Evolutionary conservation across 257 asterid genomes (phyloP).

Genomic region (Primulina eburnea): DNA sequence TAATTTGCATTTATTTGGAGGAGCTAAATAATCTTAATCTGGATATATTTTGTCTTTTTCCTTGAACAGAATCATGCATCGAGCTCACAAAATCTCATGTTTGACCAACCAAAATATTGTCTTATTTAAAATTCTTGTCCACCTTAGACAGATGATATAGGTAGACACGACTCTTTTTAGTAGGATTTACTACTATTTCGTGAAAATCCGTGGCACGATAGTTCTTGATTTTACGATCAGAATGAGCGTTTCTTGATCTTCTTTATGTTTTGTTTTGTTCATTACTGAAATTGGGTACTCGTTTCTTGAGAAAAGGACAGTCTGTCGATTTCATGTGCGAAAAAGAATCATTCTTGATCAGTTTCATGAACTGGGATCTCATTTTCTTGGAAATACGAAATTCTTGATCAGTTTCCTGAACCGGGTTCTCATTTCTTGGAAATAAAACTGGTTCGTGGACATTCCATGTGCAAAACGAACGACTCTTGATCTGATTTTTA

Average conservation of each 20-base stretch:
- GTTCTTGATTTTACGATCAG: not conserved
- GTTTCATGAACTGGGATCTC: conserved; percentile 7
- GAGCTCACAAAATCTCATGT: not conserved
- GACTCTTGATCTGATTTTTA: too few relatives aligned
- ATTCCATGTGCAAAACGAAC: too few relatives aligned
- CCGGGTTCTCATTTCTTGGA: not conserved
- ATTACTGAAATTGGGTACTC: not conserved
- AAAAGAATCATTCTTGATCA: not conserved
- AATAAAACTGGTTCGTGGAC: not conserved
- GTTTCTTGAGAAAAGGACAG: not conserved
- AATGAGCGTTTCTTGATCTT: not conserved
- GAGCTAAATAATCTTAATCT: not conserved
- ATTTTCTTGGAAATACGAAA: too few relatives aligned
- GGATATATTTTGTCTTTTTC: not conserved
- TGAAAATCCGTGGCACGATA: not conserved
- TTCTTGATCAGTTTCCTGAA: not conserved
- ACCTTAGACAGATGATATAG: conserved; percentile 22
- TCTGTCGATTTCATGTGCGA: not conserved
- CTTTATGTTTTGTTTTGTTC: not conserved
- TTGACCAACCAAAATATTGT: not conserved
- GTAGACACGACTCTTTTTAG: not conserved
- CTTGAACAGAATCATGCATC: not conserved
- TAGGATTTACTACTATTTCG: not conserved
- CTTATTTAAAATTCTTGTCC: not conserved
- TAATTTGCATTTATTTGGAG: too few relatives aligned